Base-by-base conservation (phyloP, 805 yeast species). In the Yarrowia keelungensis region DNA sequence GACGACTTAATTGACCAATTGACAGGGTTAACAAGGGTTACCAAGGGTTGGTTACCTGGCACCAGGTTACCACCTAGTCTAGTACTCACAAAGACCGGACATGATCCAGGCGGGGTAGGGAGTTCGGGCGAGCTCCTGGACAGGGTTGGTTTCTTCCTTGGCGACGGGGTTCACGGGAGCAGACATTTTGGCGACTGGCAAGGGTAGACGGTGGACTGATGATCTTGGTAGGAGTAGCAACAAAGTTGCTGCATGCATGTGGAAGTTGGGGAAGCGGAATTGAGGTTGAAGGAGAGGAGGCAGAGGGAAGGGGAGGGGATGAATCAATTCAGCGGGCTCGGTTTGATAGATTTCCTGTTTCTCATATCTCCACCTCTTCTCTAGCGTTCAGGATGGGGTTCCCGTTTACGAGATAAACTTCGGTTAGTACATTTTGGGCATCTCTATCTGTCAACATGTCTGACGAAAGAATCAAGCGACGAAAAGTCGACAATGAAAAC, bases 21-120 rank as follows among this genome's bases (percentile, higher is more conserved):
- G 32, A 3, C 32, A 26, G 32, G 32, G 32, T 26, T 26, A 26
- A 5, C 32, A 3, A 26, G 32, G 32, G 32, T 26, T 26, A 26
- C 19, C 19, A 26, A 26, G 19, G 19, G 19, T 19, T 26, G 32
- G 32, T 26, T 26, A 26, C 32, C 32, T 26, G 32, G 32, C 7
- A 26, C 32, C 32, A 5, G 32, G 32, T 26, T 26, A 26, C 32
- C 32, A 26, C 7, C 32, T 26, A 26, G 32, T 26, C 32, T 26
- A 5, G 4, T 47, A 62, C 67, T 62, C 56, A 62, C 67, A 16
- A n/a, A 47, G 56, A 47, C 56, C 56, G 12, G 67, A 62, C 67
- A 62, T 62, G 56, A 49, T 32, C 68, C 68, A 65, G 49, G 68
- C 68, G 51, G 68, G 68, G 61, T 65, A 65, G 14, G 68, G 68